Percentiles rank a stretch among this genome's conserved stretches.
These are phyloP conservation scores for Blastobotrys proliferans DNA, from an alignment of 1,139 yeast genomes.

Conservation along the genomic window DNA sequence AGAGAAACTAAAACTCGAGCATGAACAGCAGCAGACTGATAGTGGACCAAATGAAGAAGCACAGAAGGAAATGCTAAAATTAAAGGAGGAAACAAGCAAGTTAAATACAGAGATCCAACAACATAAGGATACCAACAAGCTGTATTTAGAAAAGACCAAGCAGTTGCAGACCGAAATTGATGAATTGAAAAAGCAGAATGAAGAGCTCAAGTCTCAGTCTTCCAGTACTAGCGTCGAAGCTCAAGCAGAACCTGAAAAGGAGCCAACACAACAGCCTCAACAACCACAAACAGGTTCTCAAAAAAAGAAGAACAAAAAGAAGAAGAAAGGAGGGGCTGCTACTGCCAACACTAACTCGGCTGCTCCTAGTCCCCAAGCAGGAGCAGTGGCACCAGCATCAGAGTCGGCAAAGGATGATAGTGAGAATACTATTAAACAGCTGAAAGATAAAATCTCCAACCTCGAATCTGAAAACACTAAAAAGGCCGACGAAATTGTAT, in stretches of 20 bases:
- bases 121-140: too few species aligned
- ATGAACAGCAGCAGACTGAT: too few species aligned
- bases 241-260: slow-evolving; percentile 2
- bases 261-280: slow-evolving; percentile 6
- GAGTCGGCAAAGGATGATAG: neutral
- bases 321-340: slow-evolving; percentile 17
- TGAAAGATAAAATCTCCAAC: neutral
- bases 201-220: slow-evolving; percentile 9
- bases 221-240: neutral
- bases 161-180: too few species aligned
- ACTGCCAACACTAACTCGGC: neutral
- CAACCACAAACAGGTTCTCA: slow-evolving; percentile 18
- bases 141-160: too few species aligned
- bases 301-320: slow-evolving; percentile 28
- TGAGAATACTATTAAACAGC: neutral
- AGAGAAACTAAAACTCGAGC: too few species aligned
- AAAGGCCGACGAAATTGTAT: slow-evolving; percentile 51
- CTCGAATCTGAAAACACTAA: slow-evolving; percentile 2
- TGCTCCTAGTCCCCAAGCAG: slow-evolving; percentile 3
- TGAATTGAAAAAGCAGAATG: slow-evolving; percentile 22
- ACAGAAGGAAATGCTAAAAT: too few species aligned
- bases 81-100: too few species aligned
- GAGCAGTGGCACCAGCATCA: neutral
- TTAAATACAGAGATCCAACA: too few species aligned
- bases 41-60: too few species aligned